phyloP scores from a whole-genome alignment of 495 filamentous ascomycete species.

The Penicillium robsamsonii region DNA sequence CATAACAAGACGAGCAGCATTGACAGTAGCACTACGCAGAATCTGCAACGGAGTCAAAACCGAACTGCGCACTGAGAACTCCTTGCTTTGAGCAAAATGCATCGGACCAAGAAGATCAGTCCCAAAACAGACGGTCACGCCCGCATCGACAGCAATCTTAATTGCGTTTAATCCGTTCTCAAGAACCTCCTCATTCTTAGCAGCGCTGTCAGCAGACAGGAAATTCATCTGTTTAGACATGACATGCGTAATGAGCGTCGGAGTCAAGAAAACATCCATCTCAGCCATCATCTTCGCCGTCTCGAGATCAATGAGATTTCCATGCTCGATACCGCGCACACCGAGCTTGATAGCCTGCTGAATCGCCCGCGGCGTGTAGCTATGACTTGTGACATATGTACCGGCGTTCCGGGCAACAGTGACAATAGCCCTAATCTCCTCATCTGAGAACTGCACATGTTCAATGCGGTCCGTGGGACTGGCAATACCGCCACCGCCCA shows the following conservation, averaged over 20 bases:
- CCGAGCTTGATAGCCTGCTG: conserved; percentile 53
- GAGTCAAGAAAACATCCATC: conserved; percentile 46
- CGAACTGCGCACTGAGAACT: conserved; percentile 46
- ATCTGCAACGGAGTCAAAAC: conserved; percentile 43
- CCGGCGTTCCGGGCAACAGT: conserved; percentile 42
- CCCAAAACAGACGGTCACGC: conserved; percentile 53
- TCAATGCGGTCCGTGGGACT: conserved; percentile 49
- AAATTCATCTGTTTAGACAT: conserved; percentile 44
- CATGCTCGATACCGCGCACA: conserved; percentile 55
- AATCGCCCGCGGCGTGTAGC: conserved; percentile 51
- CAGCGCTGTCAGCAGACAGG: conserved; percentile 35
- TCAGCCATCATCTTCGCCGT: conserved; percentile 49
- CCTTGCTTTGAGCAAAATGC: conserved; percentile 45
- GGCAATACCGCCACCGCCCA: conserved; percentile 53
- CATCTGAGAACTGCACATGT: conserved; percentile 50
- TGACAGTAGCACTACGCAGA: conserved; percentile 51
- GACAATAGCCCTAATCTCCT: conserved; percentile 51
- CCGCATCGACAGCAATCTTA: conserved; percentile 45
- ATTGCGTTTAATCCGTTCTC: conserved; percentile 43
- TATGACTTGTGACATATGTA: conserved; percentile 56
- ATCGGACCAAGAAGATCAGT: conserved; percentile 53
- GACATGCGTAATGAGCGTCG: conserved; percentile 52
- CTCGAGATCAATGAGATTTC: conserved; percentile 50
- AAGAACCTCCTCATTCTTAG: conserved; percentile 50
- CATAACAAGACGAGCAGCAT: conserved; percentile 44